Percentiles rank a stretch among this genome's conserved stretches.
These are phyloP conservation scores for Halenospora varia DNA, from an alignment of 495 filamentous ascomycete species.

Conservation along the genomic window DNA sequence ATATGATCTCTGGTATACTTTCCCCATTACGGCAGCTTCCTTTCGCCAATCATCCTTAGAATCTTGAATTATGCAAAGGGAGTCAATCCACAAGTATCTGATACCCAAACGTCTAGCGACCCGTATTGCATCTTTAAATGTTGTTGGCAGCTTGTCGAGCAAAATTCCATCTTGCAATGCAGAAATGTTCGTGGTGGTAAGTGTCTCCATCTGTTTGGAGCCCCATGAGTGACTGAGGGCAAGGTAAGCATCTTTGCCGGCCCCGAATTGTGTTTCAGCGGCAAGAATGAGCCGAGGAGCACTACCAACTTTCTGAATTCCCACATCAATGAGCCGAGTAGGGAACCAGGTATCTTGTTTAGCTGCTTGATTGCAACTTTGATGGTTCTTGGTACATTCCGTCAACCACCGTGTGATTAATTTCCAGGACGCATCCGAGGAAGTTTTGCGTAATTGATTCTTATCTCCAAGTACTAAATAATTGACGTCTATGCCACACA, in stretches of 20 bases:
- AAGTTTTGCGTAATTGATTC: no score
- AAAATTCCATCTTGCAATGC: neutral
- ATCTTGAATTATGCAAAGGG: no score
- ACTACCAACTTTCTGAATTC: neutral
- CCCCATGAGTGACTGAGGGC: constrained; percentile 5
- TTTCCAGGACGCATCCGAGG: neutral
- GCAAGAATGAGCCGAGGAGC: neutral
- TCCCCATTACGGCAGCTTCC: constrained; percentile 17
- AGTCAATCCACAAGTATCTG: constrained; percentile 10
- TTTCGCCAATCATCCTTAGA: constrained; percentile 13
- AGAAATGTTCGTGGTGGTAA: neutral
- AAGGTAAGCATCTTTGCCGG: neutral
- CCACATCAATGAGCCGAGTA: neutral
- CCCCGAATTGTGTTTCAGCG: neutral
- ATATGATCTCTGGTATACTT: neutral
- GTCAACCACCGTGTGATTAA: neutral
- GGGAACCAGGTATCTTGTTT: neutral
- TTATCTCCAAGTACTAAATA: no score
- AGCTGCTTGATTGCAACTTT: neutral
- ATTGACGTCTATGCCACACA: no score
- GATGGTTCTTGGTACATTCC: neutral
- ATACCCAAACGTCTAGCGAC: neutral
- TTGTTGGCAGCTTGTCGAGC: neutral
- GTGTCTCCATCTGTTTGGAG: neutral
- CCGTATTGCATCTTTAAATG: constrained; percentile 6